Percentiles rank a stretch among this genome's conserved stretches.
These are phyloP conservation scores for Neurospora sp. DNA, from an alignment of 495 filamentous ascomycete species.

Conservation along the genomic window DNA sequence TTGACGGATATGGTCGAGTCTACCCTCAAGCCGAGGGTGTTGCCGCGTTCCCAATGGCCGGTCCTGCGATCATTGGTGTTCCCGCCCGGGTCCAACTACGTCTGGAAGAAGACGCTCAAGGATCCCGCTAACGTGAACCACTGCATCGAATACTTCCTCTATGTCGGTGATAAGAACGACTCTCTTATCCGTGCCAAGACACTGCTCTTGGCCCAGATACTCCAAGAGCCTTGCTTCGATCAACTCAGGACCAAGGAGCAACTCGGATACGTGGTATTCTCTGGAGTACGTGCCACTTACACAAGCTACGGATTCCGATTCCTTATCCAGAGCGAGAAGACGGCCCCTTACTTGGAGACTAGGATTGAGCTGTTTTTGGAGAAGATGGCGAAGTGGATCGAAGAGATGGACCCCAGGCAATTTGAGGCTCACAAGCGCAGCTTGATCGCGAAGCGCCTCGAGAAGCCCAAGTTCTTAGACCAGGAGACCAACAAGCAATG, in stretches of 20 bases:
- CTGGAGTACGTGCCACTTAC: slow-evolving; percentile 54
- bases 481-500: slow-evolving; percentile 79
- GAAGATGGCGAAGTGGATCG: slow-evolving; percentile 50
- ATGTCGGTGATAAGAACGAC: slow-evolving; percentile 64
- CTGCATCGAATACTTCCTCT: slow-evolving; percentile 86
- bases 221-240: slow-evolving; percentile 88
- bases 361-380: slow-evolving; percentile 78
- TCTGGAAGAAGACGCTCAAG: slow-evolving; percentile 68
- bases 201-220: slow-evolving; percentile 79
- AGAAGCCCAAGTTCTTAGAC: slow-evolving; percentile 85
- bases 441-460: slow-evolving; percentile 75
- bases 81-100: slow-evolving; percentile 68
- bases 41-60: slow-evolving; percentile 74
- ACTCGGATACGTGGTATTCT: slow-evolving; percentile 93
- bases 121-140: slow-evolving; percentile 94
- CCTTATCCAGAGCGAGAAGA: slow-evolving; percentile 88
- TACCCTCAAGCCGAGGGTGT: slow-evolving; percentile 61
- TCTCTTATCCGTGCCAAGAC: slow-evolving; percentile 60
- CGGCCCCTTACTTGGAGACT: slow-evolving; percentile 69
- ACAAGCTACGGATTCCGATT: slow-evolving; percentile 79
- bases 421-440: slow-evolving; percentile 89
- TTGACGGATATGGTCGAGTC: slow-evolving; percentile 74
- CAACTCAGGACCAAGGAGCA: slow-evolving; percentile 94
- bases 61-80: slow-evolving; percentile 67
- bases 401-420: slow-evolving; percentile 69